phyloP scores from a whole-genome alignment of 805 yeast species.

The Komagataella pseudopastoris region DNA sequence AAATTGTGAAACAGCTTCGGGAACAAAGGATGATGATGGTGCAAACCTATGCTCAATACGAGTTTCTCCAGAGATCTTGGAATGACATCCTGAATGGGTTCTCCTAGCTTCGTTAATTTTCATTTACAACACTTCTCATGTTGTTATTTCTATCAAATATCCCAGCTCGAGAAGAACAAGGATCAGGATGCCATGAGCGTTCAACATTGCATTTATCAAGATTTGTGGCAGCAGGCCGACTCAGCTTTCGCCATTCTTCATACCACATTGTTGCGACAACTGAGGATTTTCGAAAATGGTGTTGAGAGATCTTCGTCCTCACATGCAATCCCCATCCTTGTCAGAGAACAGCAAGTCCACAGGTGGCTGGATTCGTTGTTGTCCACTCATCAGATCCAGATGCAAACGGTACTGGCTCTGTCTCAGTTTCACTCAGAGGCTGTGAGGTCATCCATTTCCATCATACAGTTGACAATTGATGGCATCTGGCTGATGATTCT shows the following conservation, averaged over 20 bases:
- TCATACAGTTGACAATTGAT: neutral
- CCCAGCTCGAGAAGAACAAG: neutral
- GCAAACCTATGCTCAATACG: constrained; percentile 34
- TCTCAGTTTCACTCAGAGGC: neutral
- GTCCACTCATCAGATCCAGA: neutral
- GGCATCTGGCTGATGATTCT: neutral
- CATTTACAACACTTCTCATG: neutral
- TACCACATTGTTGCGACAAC: neutral
- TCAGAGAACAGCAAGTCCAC: neutral
- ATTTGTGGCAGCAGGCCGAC: neutral
- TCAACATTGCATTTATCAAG: neutral
- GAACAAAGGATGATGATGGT: constrained; percentile 41
- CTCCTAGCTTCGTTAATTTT: neutral
- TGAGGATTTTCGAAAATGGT: neutral
- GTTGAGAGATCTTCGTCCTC: neutral
- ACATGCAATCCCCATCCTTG: neutral
- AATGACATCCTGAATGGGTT: neutral
- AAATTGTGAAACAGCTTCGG: constrained; percentile 29
- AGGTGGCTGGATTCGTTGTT: neutral
- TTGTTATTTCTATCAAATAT: neutral
- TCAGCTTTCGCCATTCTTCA: neutral
- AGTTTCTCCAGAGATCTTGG: constrained; percentile 22
- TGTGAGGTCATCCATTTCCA: neutral
- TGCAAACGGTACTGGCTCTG: neutral
- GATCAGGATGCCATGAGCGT: neutral